A percentile compares a stretch with the other conserved stretches of the same genome.
Conservation (phyloP, 371 early-diverging fungal genomes). For the Apophysomyces trapeziformis region DNA sequence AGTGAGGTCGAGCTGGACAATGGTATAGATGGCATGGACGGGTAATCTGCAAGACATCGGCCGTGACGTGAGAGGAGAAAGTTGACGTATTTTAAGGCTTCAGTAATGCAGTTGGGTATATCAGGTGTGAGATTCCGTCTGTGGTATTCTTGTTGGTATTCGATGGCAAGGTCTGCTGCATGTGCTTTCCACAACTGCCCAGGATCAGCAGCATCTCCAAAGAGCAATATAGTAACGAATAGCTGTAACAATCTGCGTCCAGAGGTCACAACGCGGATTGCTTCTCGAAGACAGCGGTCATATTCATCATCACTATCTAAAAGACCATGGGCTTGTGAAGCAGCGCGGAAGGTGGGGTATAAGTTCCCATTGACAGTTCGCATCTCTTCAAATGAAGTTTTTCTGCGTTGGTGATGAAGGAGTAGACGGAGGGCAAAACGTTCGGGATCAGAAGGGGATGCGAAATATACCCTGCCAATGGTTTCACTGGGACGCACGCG, state of each 20-base stretch:
- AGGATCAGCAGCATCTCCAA: constrained; percentile 11
- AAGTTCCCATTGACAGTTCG: constrained; percentile 5
- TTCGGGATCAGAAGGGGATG: not conserved
- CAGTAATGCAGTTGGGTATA: constrained; percentile 4
- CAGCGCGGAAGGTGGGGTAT: constrained; percentile 11
- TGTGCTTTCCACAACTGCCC: constrained; percentile 8
- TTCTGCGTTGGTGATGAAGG: constrained; percentile 15
- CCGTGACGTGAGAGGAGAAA: not conserved
- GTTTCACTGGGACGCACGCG: not conserved
- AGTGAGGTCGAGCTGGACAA: constrained; percentile 1
- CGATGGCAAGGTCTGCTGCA: not conserved
- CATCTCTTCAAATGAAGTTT: constrained; percentile 9
- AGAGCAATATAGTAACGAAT: constrained; percentile 9
- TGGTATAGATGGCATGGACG: not conserved
- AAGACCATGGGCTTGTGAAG: not conserved
- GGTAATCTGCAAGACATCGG: not conserved
- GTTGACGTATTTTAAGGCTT: constrained; percentile 5
- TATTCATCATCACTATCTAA: constrained; percentile 14
- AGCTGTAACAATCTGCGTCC: not conserved
- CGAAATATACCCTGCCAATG: constrained; percentile 8
- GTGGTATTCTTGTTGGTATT: constrained; percentile 7
- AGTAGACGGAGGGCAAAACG: constrained; percentile 6
- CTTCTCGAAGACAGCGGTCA: constrained; percentile 9
- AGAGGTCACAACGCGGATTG: constrained; percentile 6
- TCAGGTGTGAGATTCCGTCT: not conserved